Evolutionary conservation across 169 alveolate genomes (phyloP), one percentile per base, ranked within the genome.

Genomic region (Theileria annulata): DNA sequence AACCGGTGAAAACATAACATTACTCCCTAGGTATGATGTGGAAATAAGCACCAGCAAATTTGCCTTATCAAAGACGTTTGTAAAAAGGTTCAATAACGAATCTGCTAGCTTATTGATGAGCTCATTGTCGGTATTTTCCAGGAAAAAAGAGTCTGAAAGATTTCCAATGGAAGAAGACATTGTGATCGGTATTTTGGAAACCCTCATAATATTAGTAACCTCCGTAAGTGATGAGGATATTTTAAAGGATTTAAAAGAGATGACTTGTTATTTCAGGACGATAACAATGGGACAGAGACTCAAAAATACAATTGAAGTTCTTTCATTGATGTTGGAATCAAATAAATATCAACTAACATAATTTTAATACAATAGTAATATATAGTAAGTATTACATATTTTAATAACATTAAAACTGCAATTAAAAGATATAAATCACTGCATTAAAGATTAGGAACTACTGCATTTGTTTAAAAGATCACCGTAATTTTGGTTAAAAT

Each of bases 121-220:
- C 35, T 60, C 69, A 13, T 33, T 60, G 69, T n/a, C 48, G 33
- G 6, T 9, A 60, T 60, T 25, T 60, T 13, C 17, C 9, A 60
- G 33, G 33, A 60, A 13, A 23, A 19, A n/a, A 60, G 37, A 60
- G 21, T 9, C 17, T 13, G 69, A 60, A 27, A n/a, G n/a, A n/a
- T 12, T 25, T 60, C 27, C 31, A 19, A 27, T n/a, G 37, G 75
- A 67, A 25, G 75, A 67, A 67, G 62, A 37, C 2, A 31, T 67
- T 3, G 75, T 19, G 17, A 28, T 19, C 3, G 49, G 48, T 12
- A 67, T 67, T 9, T 9, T 67, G 28, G 48, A 67, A 19, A 67
- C 75, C 25, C 15, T 67, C 15, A 19, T 6, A 25, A 67, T 67
- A 30, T 31, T 67, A 10, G 21, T 67, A 1, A 67, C 19, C 10